A percentile compares a stretch with the other conserved stretches of the same genome.
Evolutionary conservation across 805 yeast genomes (phyloP).

Genomic region (Candida anglica): DNA sequence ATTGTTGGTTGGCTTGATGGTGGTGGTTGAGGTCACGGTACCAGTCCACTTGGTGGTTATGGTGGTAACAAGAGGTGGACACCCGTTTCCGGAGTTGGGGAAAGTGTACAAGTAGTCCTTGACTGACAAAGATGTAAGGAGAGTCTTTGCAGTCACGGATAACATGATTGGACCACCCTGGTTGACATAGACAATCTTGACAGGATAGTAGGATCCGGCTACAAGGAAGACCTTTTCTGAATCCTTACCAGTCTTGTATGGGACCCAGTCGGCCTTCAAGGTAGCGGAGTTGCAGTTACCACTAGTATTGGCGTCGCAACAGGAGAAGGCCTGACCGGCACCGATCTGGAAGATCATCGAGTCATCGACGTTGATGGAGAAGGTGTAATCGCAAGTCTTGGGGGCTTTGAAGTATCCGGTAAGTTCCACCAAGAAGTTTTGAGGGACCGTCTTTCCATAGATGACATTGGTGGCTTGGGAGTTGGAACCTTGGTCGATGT

Average conservation of each 20-base stretch:
- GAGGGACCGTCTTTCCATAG: too few relatives aligned
- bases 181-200: slow-evolving; percentile 18
- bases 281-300: neutral
- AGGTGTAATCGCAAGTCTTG: slow-evolving; percentile 20
- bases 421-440: slow-evolving; percentile 16
- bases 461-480: too few relatives aligned
- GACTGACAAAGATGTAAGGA: slow-evolving; percentile 9
- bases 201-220: slow-evolving; percentile 22
- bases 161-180: slow-evolving; percentile 10
- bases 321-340: slow-evolving; percentile 24
- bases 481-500: too few relatives aligned
- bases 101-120: slow-evolving; percentile 10
- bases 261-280: neutral
- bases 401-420: slow-evolving; percentile 20
- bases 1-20: neutral
- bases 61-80: neutral
- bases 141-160: slow-evolving; percentile 11
- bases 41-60: slow-evolving; percentile 1
- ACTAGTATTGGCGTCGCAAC: slow-evolving; percentile 18
- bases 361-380: slow-evolving; percentile 24
- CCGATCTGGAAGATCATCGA: slow-evolving; percentile 26
- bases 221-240: neutral
- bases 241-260: neutral
- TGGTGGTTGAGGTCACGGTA: neutral
- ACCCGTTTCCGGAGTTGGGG: neutral